Evolutionary conservation across 2,329 filamentous ascomycete species (phyloP).

Genomic region (Grosmannia huntii): DNA sequence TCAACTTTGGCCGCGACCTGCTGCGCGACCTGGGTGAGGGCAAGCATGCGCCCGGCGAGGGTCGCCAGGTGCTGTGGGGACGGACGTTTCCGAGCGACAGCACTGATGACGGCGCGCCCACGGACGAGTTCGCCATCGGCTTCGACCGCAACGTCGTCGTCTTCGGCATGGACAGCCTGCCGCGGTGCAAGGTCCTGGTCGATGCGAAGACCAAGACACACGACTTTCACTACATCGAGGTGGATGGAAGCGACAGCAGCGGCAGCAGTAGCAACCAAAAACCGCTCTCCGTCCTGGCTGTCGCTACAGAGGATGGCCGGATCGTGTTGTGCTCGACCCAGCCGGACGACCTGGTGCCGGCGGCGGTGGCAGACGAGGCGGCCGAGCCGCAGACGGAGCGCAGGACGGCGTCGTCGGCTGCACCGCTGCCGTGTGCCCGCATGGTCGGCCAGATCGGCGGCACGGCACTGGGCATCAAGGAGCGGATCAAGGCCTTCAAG

Average conservation of each 20-base stretch:
- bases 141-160: constrained; percentile 79
- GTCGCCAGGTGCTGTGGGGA: constrained; percentile 64
- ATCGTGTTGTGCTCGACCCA: constrained; percentile 71
- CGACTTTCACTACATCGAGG: constrained; percentile 58
- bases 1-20: constrained; percentile 68
- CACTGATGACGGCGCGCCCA: constrained; percentile 29
- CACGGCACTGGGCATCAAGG: constrained; percentile 48
- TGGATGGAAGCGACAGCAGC: constrained; percentile 20
- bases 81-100: constrained; percentile 16
- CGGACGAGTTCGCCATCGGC: constrained; percentile 74
- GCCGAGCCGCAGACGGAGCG: background rate
- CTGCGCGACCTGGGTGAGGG: constrained; percentile 61
- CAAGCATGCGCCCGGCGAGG: constrained; percentile 67
- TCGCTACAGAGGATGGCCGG: constrained; percentile 84
- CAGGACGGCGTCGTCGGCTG: constrained; percentile 12
- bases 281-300: constrained; percentile 41
- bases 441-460: constrained; percentile 71
- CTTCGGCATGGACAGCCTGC: constrained; percentile 78
- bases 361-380: constrained; percentile 4
- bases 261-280: constrained; percentile 10
- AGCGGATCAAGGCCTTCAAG: constrained; percentile 82
- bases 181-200: constrained; percentile 60
- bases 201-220: constrained; percentile 67
- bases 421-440: constrained; percentile 42
- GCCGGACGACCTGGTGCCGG: constrained; percentile 28